Base-by-base conservation (phyloP, 768 basidiomycete genomes). In the Suillus variegatus region DNA sequence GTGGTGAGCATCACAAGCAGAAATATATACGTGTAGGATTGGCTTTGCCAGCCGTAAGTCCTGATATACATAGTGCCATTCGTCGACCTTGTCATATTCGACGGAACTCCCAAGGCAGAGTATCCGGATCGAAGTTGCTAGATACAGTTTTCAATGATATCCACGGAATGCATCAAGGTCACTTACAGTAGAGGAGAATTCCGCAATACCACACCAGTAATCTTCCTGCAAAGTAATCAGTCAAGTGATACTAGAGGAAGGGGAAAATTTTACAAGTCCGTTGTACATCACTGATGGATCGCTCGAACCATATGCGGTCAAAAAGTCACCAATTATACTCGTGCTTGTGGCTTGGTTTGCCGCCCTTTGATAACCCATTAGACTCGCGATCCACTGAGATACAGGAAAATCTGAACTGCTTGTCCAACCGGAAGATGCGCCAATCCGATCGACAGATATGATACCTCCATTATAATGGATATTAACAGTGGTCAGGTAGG, bases 401-500 rank as follows among this genome's bases (percentile, higher is more conserved):
- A 41, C 2, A 38, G 54, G 54, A 36, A 60, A 4, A 22, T 22
- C 60, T 1, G 36, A 22, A 56, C 20, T 63, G 22, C n/a, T 25
- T 9, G 32, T 60, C 4, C 25, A 22, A 35, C 46, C 46, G 18
- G 47, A 40, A 36, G 62, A 60, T 18, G 28, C 8, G 8, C 22
- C 20, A 41, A 63, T 22, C 9, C 5, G 36, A 20, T 36, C 36
- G 10, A 63, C 49, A 41, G 36, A 25, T 38, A 70, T 38, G 3
- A 54, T 14, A 20, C 38, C 64, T 35, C 28, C 56, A 16, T 54
- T 28, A 43, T 72, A 72, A 6, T 0, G 62, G 20, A 72, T 70
- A 16, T 43, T 60, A n/a, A 68, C 65, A 10, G 65, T 71, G 6
- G 51, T 47, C 52, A 64, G 12, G 38, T 64, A 64, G n/a, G 65